Base-by-base conservation (phyloP, 192 early-diverging fungal species). In the Coemansia sp. region DNA sequence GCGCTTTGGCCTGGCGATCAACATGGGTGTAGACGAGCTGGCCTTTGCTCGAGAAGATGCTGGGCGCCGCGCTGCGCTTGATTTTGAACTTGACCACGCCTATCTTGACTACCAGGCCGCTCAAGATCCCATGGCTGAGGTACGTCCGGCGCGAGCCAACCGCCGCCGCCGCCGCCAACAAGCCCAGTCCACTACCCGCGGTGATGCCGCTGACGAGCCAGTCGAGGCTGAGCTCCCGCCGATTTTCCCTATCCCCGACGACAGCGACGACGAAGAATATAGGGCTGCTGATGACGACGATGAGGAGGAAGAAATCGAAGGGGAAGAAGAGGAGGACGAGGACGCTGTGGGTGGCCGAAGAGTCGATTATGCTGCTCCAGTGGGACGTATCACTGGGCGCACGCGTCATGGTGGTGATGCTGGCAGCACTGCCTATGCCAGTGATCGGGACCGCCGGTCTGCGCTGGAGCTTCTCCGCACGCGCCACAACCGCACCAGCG, bases 261-360 rank as follows among this genome's bases (percentile, higher is more conserved):
- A 88, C 31, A 84, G 83, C 48, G 86, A 86, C 58, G 88, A 87
- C 32, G 87, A 87, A 39, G 88, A 89, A 40, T 89, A 86, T 65
- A 71, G 62, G 64, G 78, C 39, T 34, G 84, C 63, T 5, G 74
- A 70, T 12, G 88, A 88, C 5, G 82, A 84, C 39, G 84, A 89
- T 2, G 86, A 85, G 3, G 86, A 86, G 24, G 85, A 87, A n/a
- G 83, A 75, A 2, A 67, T 75, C 11, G 81, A 72, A 10, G 77
- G 80, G 24, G 87, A 86, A 12, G 78, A 87, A 1, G 81, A 67
- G 11, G 65, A 77, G 9, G 65, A 58, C 39, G 72, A 66, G 1
- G 61, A 67, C 12, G 39, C 45, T 13, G 19, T 59, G 17, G 24
- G 61, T 8, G 42, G 6, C 5, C 4, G 59, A 10, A 9, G 53